These are phyloP conservation scores for Gloeopeniophorella convolvens DNA, from an alignment of 768 basidiomycete species.

Conservation along the genomic window DNA sequence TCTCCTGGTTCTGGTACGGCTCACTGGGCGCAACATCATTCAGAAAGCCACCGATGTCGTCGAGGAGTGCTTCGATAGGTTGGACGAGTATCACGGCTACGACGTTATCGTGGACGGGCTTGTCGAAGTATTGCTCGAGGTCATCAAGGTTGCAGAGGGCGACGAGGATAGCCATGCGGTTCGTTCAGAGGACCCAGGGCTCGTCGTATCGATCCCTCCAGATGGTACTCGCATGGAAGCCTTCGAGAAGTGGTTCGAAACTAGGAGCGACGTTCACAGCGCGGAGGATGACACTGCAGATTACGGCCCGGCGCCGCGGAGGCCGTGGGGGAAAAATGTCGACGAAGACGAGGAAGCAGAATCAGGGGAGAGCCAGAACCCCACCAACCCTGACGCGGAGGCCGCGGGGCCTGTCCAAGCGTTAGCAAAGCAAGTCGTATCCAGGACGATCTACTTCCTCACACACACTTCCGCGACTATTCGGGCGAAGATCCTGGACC, in stretches of 20 bases:
- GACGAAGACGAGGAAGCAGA: slow-evolving; percentile 24
- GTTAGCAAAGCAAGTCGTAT: slow-evolving; percentile 79
- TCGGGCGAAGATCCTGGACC: slow-evolving; percentile 71
- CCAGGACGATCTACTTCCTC: slow-evolving; percentile 83
- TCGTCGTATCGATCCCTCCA: background rate
- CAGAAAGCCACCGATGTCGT: slow-evolving; percentile 89
- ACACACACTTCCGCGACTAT: slow-evolving; percentile 85
- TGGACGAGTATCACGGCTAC: slow-evolving; percentile 96
- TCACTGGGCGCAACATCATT: slow-evolving; percentile 84
- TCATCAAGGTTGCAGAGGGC: slow-evolving; percentile 68
- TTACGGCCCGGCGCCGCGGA: slow-evolving; percentile 54
- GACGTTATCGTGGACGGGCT: slow-evolving; percentile 79
- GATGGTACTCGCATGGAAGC: slow-evolving; percentile 37
- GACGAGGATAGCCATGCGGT: slow-evolving; percentile 36
- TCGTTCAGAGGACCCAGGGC: slow-evolving; percentile 12
- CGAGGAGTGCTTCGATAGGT: slow-evolving; percentile 93
- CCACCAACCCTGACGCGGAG: slow-evolving; percentile 37
- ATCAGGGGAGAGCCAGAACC: slow-evolving; percentile 20
- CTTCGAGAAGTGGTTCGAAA: slow-evolving; percentile 62
- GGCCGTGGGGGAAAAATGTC: slow-evolving; percentile 45
- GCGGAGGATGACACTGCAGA: slow-evolving; percentile 38
- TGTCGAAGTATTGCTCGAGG: slow-evolving; percentile 79
- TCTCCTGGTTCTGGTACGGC: slow-evolving; percentile 72
- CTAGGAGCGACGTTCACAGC: slow-evolving; percentile 33
- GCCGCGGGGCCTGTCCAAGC: slow-evolving; percentile 63